Conservation (phyloP, 1,284 basidiomycete genomes). For the Ceratobasidium sp. region DNA sequence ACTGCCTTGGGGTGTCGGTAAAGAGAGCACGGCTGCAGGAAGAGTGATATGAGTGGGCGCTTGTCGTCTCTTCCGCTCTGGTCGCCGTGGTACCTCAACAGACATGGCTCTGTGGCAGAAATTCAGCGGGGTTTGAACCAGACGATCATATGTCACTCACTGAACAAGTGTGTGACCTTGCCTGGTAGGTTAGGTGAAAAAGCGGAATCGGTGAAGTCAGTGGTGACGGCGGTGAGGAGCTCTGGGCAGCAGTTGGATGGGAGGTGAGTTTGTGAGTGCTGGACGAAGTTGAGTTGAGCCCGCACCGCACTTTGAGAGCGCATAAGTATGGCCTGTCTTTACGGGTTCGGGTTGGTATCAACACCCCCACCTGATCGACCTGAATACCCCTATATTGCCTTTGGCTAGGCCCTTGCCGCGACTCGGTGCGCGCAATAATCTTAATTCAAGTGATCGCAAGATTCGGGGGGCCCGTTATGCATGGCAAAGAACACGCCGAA, state of each 20-base stretch:
- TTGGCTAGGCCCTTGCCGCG: background rate
- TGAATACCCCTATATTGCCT: background rate
- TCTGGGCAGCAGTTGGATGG: background rate
- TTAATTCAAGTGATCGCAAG: background rate
- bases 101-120: background rate
- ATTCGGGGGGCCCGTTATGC: slow-evolving; percentile 4
- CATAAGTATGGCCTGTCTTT: too few relatives aligned
- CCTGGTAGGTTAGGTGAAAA: background rate
- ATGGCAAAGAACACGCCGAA: background rate
- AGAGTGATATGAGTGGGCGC: slow-evolving; percentile 26
- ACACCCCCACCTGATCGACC: background rate
- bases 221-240: background rate
- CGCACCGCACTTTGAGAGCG: too few relatives aligned
- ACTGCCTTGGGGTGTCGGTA: background rate
- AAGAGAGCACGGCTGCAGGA: background rate
- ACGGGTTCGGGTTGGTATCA: too few relatives aligned
- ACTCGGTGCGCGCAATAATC: background rate
- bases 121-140: too few relatives aligned
- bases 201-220: slow-evolving; percentile 2
- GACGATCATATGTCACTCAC: too few relatives aligned
- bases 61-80: background rate
- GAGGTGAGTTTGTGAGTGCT: slow-evolving; percentile 9
- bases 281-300: too few relatives aligned
- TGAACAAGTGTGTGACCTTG: too few relatives aligned
- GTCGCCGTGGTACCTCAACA: background rate